Conservation (phyloP, 345 rosid species). For the Trapa bicornis region DNA sequence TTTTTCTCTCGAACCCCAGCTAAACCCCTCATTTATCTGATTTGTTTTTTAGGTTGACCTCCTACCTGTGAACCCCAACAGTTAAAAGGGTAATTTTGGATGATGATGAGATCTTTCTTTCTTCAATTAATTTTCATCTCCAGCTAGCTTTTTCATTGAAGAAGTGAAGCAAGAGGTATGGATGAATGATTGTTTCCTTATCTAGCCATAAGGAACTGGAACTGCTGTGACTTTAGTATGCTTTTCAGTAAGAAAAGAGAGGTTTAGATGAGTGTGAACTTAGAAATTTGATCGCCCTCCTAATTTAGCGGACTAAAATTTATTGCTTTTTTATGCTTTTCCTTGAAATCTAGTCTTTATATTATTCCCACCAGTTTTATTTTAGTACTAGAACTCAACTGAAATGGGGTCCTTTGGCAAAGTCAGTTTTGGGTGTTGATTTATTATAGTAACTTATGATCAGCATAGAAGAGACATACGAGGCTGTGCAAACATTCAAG, state of each 20-base stretch:
- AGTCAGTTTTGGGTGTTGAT: slow-evolving; percentile 1
- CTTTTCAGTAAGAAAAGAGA: neutral
- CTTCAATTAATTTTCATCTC: neutral
- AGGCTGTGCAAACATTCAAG: slow-evolving; percentile 67
- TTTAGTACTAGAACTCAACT: neutral
- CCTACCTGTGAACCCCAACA: neutral
- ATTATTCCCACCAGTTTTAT: neutral
- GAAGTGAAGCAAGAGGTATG: neutral
- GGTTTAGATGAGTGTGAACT: neutral
- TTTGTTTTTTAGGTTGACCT: neutral
- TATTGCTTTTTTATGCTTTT: neutral
- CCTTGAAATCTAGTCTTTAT: neutral
- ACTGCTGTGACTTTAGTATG: neutral
- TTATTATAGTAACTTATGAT: neutral
- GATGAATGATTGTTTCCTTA: neutral
- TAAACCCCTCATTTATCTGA: neutral
- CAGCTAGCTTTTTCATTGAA: neutral
- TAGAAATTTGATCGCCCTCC: neutral
- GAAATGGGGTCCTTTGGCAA: neutral
- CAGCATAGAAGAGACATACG: slow-evolving; percentile 74
- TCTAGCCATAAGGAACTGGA: neutral
- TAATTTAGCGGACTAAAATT: too few relatives aligned
- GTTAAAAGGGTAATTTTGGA: neutral
- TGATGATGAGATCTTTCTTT: neutral
- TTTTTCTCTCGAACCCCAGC: neutral